phyloP scores from a whole-genome alignment of 2,329 filamentous ascomycete genomes.

The Venturia aucupariae region DNA sequence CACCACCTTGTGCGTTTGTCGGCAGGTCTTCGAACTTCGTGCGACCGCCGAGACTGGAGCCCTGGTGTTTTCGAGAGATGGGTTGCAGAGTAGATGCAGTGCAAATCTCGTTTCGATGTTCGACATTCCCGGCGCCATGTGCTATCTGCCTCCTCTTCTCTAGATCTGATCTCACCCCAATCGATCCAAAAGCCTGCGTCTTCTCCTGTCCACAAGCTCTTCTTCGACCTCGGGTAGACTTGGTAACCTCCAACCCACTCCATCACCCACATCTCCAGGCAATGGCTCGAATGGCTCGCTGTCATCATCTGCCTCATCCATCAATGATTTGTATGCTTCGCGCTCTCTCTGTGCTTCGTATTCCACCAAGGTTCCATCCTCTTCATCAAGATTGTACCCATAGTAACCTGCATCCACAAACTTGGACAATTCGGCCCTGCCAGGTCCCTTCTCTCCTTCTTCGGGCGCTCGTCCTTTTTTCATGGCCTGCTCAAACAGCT shows the following conservation, averaged over 20 bases:
- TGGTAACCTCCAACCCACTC: constrained; percentile 71
- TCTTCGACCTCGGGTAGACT: constrained; percentile 88
- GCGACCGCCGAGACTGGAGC: neutral
- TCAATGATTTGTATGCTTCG: constrained; percentile 63
- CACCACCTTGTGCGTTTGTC: neutral
- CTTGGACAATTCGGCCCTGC: constrained; percentile 59
- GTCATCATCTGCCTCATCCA: constrained; percentile 40
- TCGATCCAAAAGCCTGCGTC: constrained; percentile 76
- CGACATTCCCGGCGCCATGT: neutral
- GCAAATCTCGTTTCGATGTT: neutral
- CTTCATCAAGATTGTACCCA: constrained; percentile 86
- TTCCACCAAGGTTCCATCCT: constrained; percentile 68
- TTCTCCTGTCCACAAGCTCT: constrained; percentile 79
- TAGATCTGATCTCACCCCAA: constrained; percentile 37
- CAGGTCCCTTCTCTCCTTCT: constrained; percentile 52
- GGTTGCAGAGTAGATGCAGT: neutral
- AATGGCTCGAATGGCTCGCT: constrained; percentile 62
- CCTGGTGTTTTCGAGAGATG: neutral
- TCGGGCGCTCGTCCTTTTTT: constrained; percentile 35
- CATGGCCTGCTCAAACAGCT: constrained; percentile 77
- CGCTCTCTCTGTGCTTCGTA: constrained; percentile 81
- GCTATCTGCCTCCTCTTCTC: neutral
- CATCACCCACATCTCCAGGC: constrained; percentile 80
- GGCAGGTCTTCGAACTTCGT: neutral
- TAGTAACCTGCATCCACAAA: constrained; percentile 92